These are phyloP conservation scores for Mycena polygramma DNA, from an alignment of 768 basidiomycete genomes.

Conservation along the genomic window DNA sequence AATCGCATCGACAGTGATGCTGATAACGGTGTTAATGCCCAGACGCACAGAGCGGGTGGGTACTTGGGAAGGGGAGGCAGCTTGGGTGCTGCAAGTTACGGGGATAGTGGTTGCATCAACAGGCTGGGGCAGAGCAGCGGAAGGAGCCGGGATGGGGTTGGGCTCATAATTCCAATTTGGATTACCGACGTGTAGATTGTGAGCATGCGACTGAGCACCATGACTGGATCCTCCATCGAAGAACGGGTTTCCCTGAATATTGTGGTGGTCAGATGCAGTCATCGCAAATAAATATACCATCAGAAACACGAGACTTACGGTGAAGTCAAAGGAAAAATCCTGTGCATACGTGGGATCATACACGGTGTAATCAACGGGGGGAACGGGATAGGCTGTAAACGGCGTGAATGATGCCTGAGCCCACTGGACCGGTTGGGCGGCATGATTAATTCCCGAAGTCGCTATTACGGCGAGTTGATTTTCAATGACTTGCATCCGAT, in stretches of 20 bases:
- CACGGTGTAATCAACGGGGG: too few species aligned
- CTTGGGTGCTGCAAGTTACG: neutral
- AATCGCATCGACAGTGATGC: conserved; percentile 6
- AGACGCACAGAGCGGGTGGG: neutral
- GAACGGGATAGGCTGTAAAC: neutral
- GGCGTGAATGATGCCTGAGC: neutral
- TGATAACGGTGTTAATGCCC: neutral
- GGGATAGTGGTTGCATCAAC: too few species aligned
- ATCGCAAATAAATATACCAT: too few species aligned
- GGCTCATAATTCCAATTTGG: too few species aligned
- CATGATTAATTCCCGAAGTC: too few species aligned
- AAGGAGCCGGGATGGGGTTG: too few species aligned
- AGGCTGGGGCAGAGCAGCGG: too few species aligned
- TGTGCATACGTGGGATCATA: neutral
- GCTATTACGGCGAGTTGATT: conserved; percentile 14
- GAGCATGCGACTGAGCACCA: neutral
- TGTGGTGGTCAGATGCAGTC: too few species aligned
- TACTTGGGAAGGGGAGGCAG: conserved; percentile 28
- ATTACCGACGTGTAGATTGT: too few species aligned
- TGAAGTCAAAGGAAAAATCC: too few species aligned
- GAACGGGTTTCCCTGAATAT: neutral
- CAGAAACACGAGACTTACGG: too few species aligned
- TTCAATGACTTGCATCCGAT: conserved; percentile 19
- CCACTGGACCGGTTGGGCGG: too few species aligned
- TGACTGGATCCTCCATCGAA: neutral